These are phyloP conservation scores for Blakeslea trispora DNA, from an alignment of 371 early-diverging fungal genomes.

Conservation along the genomic window DNA sequence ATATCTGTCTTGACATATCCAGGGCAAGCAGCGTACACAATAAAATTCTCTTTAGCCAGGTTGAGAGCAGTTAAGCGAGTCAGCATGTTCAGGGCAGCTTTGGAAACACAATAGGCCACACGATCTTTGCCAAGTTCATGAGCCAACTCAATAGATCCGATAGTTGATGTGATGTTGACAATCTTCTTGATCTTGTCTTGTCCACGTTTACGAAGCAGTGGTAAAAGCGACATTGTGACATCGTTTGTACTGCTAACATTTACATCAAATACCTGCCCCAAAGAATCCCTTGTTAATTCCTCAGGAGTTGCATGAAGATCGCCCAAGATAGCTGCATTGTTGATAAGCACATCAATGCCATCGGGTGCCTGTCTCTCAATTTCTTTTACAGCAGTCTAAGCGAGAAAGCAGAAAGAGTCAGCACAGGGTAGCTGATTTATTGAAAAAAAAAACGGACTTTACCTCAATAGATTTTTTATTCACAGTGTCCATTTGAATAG, in stretches of 20 bases:
- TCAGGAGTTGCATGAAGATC: neutral
- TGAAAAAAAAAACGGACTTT: neutral
- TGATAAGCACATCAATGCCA: constrained; percentile 32
- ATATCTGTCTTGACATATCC: constrained; percentile 41
- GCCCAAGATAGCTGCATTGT: constrained; percentile 36
- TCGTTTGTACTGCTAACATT: constrained; percentile 18
- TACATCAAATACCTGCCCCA: constrained; percentile 11
- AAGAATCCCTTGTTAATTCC: neutral
- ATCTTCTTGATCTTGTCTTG: constrained; percentile 20
- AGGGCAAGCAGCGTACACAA: constrained; percentile 29
- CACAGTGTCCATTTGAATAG: constrained; percentile 11
- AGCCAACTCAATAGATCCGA: constrained; percentile 17
- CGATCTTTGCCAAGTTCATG: too few species aligned
- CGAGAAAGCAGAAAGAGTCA: too few species aligned
- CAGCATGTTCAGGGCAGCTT: constrained; percentile 38
- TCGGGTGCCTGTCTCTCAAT: constrained; percentile 20
- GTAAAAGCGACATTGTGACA: constrained; percentile 22
- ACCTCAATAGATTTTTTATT: constrained; percentile 19
- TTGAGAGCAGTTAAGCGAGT: constrained; percentile 14
- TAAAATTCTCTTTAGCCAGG: constrained; percentile 4
- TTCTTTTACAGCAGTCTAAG: constrained; percentile 26
- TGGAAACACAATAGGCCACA: constrained; percentile 31
- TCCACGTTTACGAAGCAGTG: constrained; percentile 27
- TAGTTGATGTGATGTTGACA: constrained; percentile 24
- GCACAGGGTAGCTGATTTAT: too few species aligned